Conservation (phyloP, 1,284 basidiomycete species). For the Athelia psychrophila region DNA sequence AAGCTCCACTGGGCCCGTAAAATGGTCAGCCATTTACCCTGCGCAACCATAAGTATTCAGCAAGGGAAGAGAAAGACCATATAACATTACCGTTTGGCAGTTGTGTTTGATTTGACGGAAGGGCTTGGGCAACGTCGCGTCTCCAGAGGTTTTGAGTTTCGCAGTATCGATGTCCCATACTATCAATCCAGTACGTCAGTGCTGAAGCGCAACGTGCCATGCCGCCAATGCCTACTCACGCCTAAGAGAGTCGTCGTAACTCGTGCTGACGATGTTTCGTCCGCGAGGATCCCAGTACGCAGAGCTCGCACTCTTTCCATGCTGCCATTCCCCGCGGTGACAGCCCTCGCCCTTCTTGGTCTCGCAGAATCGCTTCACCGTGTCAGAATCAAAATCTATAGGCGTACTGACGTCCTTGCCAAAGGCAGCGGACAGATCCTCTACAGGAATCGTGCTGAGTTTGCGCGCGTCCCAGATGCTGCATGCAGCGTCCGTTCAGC, state of each 20-base stretch:
- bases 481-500: slow-evolving; percentile 3
- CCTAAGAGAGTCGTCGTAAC: slow-evolving; percentile 73
- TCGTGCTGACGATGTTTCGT: slow-evolving; percentile 72
- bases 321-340: slow-evolving; percentile 61
- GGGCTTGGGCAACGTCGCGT: slow-evolving; percentile 60
- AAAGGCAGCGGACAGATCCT: slow-evolving; percentile 20
- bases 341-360: slow-evolving; percentile 49
- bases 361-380: slow-evolving; percentile 43
- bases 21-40: slow-evolving; percentile 80
- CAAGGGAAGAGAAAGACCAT: neutral
- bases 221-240: slow-evolving; percentile 40
- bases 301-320: slow-evolving; percentile 74
- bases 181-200: slow-evolving; percentile 21
- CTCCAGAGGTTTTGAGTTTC: slow-evolving; percentile 37
- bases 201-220: too few species aligned
- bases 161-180: slow-evolving; percentile 69
- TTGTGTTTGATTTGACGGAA: slow-evolving; percentile 63
- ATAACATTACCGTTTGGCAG: slow-evolving; percentile 67
- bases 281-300: slow-evolving; percentile 82
- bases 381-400: slow-evolving; percentile 47
- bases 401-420: slow-evolving; percentile 17
- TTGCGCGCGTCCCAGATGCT: slow-evolving; percentile 80
- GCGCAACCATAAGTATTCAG: slow-evolving; percentile 1
- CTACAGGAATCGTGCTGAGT: slow-evolving; percentile 39
- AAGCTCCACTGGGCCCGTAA: slow-evolving; percentile 72